Evolutionary conservation across 139 green algal genomes (phyloP), one percentile per base, ranked within the genome.

Genomic region (Micractinium conductrix): DNA sequence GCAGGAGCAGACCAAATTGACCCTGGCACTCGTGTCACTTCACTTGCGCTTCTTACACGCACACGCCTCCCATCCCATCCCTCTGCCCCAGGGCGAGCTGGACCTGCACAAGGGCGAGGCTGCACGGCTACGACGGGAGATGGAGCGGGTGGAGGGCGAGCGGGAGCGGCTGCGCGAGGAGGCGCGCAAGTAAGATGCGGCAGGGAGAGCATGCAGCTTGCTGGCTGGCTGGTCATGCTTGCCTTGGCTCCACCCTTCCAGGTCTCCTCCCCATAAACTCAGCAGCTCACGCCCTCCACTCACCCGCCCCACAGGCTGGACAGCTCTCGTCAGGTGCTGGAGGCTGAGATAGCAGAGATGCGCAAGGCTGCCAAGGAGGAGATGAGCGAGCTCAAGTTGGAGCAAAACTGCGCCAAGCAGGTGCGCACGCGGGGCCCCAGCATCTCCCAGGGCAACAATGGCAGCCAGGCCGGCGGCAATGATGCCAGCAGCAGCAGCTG

Each of bases 111-210:
- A 91, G 72, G 84, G 88, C 26, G 92, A 95, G 87, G 83, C 86
- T 19, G 82, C 81, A 2, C 85, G 89, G 22, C 80, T 95, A 75
- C 78, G 80, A 62, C 83, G 93, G 30, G 94, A 97, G 81, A 45
- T 96, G 19, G 91, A 96, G n/a, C 90, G 93, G 0, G 38, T 95
- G 58, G 90, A 93, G 48, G 85, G 90, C 55, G 93, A 97, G 84
- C 88, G 93, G 2, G 91, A 94, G 74, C 78, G 89, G 1, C 91
- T 93, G 9, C 79, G 91, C 0, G 92, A 98, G 38, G 91, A 96
- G 12, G 87, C 81, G 17, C 48, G 81, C 24, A 89, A 86, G 89
- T 91, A 85, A 68, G 79, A 58, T 58, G 12, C 48, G 48, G 48
- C 48, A 14, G 10, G 12, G 10, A 10, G 10, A 14, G 12, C 14